Evolutionary conservation across 2,329 filamentous ascomycete species (phyloP).

Genomic region (Thermoascus crustaceus): DNA sequence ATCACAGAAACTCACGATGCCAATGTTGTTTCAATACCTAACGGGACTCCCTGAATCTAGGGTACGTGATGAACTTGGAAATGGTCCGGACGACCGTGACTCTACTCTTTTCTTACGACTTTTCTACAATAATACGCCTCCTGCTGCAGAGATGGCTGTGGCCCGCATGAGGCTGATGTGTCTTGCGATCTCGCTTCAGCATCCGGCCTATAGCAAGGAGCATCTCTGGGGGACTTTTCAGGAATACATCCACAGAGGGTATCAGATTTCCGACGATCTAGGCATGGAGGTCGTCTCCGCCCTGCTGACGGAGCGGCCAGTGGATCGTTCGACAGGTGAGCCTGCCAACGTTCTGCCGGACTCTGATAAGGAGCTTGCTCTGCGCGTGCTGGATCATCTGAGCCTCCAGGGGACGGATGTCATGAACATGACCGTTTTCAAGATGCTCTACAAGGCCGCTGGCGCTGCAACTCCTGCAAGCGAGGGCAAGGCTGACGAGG

Average conservation of each 20-base stretch:
- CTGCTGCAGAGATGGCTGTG: slow-evolving; percentile 21
- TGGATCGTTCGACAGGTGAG: slow-evolving; percentile 4
- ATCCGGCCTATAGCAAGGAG: slow-evolving; percentile 30
- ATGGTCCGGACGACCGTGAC: slow-evolving; percentile 24
- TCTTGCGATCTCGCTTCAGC: slow-evolving; percentile 30
- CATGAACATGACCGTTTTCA: slow-evolving; percentile 42
- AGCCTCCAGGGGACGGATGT: slow-evolving; percentile 33
- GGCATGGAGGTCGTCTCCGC: slow-evolving; percentile 30
- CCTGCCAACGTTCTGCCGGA: slow-evolving; percentile 13
- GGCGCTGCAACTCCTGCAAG: slow-evolving; percentile 38
- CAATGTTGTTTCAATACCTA: slow-evolving; percentile 21
- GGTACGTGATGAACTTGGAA: slow-evolving; percentile 28
- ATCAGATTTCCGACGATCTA: slow-evolving; percentile 25
- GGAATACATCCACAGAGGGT: slow-evolving; percentile 26
- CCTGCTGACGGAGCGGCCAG: slow-evolving; percentile 23
- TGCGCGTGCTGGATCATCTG: slow-evolving; percentile 36
- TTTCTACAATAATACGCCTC: slow-evolving; percentile 28
- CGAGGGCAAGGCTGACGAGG: too few relatives aligned
- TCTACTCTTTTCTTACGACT: slow-evolving; percentile 38
- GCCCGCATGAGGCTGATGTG: slow-evolving; percentile 29
- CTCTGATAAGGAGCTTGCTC: slow-evolving; percentile 27
- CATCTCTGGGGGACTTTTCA: slow-evolving; percentile 26
- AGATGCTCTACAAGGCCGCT: slow-evolving; percentile 30
- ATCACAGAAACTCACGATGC: slow-evolving; percentile 11
- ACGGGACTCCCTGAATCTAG: slow-evolving; percentile 22